phyloP scores from a whole-genome alignment of 768 basidiomycete species.

The Kwoniella sp. region DNA sequence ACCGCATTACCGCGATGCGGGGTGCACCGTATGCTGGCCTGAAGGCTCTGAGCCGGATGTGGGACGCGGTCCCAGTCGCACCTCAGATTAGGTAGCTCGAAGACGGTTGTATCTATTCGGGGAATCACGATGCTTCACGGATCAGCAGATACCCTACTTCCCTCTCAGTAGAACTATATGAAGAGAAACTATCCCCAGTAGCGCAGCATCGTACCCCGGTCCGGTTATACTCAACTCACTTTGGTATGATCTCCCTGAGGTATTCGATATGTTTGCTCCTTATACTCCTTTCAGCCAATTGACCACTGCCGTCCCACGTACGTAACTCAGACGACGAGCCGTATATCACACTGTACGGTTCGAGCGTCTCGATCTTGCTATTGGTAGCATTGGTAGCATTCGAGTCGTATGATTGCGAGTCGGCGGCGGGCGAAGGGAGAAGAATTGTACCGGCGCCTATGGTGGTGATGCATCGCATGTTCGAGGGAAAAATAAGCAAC shows the following conservation, averaged over 20 bases:
- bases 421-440: constrained; percentile 11
- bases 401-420: neutral
- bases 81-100: constrained; percentile 13
- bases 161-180: neutral
- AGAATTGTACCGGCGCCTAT: constrained; percentile 34
- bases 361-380: constrained; percentile 67
- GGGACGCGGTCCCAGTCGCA: neutral
- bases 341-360: constrained; percentile 81
- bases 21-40: no score
- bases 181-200: neutral
- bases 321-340: constrained; percentile 71
- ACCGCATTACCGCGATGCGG: no score
- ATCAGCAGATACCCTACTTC: neutral
- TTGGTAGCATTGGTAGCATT: neutral
- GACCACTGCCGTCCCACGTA: constrained; percentile 82
- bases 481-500: neutral
- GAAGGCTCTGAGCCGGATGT: no score
- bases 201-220: no score
- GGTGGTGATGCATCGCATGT: neutral
- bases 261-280: constrained; percentile 88
- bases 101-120: constrained; percentile 34
- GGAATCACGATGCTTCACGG: neutral
- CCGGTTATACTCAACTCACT: constrained; percentile 40
- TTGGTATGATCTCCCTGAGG: constrained; percentile 70
- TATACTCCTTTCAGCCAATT: constrained; percentile 78